Evolutionary conservation across 768 basidiomycete species (phyloP).

Genomic region (Tricholoma sp.): DNA sequence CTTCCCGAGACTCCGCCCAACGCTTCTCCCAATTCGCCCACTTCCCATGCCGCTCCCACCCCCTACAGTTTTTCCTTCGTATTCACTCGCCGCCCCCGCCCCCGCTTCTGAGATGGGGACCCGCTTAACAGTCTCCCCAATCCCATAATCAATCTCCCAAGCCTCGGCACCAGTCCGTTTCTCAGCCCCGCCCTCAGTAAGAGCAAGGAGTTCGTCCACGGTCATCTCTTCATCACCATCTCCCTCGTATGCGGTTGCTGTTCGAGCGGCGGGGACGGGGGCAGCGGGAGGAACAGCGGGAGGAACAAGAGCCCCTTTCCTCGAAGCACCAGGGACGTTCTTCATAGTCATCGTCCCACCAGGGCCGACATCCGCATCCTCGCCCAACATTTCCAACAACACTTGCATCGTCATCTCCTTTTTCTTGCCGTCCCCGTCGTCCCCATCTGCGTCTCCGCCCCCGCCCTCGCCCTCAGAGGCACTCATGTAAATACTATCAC

Average conservation of each 20-base stretch:
- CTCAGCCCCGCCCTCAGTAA: background rate
- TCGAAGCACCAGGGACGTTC: background rate
- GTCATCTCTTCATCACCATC: constrained; percentile 13
- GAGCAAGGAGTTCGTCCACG: constrained; percentile 14
- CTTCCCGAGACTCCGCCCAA: background rate
- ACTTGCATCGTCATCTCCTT: constrained; percentile 15
- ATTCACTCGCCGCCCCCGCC: background rate
- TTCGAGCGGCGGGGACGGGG: background rate
- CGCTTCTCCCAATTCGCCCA: background rate
- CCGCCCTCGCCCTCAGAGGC: background rate
- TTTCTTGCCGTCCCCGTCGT: too few relatives aligned
- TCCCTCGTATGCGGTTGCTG: background rate
- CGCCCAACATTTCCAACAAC: background rate
- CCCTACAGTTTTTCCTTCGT: too few relatives aligned
- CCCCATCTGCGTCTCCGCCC: background rate
- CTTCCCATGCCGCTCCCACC: background rate
- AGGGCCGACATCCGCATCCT: background rate
- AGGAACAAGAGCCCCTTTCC: too few relatives aligned
- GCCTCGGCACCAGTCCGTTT: constrained; percentile 5
- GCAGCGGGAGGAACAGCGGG: background rate
- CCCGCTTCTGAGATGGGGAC: background rate
- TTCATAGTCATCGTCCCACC: background rate
- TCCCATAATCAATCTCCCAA: constrained; percentile 9
- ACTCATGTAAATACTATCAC: background rate
- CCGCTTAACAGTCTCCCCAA: constrained; percentile 11